A percentile compares a stretch with the other conserved stretches of the same genome.
These are phyloP conservation scores for Yamadazyma olivae DNA, from an alignment of 805 yeast genomes.

Conservation along the genomic window DNA sequence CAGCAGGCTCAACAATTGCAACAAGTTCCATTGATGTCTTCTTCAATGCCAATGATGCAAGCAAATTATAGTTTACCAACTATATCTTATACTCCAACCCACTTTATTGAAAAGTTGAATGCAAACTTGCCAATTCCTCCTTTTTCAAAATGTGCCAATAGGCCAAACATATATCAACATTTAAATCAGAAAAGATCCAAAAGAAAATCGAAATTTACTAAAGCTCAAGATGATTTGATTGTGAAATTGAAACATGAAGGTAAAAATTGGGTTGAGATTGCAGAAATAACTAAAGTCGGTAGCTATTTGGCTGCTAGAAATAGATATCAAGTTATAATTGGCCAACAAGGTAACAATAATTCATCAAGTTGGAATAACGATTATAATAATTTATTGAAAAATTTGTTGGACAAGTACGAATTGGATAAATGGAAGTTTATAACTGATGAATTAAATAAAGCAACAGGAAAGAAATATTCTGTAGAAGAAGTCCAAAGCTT, in stretches of 20 bases:
- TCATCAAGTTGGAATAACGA: conserved; percentile 59
- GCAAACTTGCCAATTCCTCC: conserved; percentile 48
- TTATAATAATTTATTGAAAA: conserved; percentile 50
- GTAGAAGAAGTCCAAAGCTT: conserved; percentile 55
- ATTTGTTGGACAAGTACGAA: conserved; percentile 65
- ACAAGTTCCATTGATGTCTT: background rate
- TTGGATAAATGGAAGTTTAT: conserved; percentile 65
- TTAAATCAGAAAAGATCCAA: conserved; percentile 48
- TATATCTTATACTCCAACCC: conserved; percentile 1
- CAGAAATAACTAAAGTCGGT: conserved; percentile 60
- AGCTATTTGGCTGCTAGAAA: conserved; percentile 72
- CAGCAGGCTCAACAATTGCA: background rate
- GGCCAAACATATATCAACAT: conserved; percentile 41
- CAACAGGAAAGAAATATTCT: conserved; percentile 49
- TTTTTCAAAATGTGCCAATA: conserved; percentile 36
- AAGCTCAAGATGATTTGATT: conserved; percentile 66
- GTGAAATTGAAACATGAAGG: conserved; percentile 60
- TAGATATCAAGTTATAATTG: conserved; percentile 75
- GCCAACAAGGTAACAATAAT: conserved; percentile 75
- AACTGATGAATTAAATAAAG: conserved; percentile 57
- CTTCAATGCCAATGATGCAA: background rate
- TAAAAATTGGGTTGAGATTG: conserved; percentile 71
- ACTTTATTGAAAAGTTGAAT: conserved; percentile 5
- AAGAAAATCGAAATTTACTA: conserved; percentile 66
- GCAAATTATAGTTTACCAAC: conserved; percentile 1